phyloP scores from a whole-genome alignment of 2,329 filamentous ascomycete genomes.

The Fusarium goolgardi region DNA sequence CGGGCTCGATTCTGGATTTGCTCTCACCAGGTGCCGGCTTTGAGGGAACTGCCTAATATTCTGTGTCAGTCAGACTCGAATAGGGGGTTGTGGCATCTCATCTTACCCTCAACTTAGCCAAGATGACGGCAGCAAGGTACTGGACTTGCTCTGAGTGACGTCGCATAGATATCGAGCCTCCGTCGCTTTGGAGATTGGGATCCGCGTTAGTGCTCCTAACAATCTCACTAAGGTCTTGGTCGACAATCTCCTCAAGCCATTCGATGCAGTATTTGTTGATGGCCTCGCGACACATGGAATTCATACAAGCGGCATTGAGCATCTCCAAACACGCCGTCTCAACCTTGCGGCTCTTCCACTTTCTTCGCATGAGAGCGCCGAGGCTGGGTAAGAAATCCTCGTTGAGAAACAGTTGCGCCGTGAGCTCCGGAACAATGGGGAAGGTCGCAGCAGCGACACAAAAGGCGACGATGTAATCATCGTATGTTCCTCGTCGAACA shows the following conservation, averaged over 20 bases:
- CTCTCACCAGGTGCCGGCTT: conserved; percentile 55
- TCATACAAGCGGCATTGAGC: conserved; percentile 91
- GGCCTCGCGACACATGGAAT: conserved; percentile 81
- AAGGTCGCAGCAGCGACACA: conserved; percentile 92
- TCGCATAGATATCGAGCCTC: conserved; percentile 69
- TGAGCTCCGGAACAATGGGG: conserved; percentile 81
- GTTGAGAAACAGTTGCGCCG: conserved; percentile 82
- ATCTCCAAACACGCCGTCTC: conserved; percentile 89
- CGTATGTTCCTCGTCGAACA: conserved; percentile 79
- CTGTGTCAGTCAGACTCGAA: conserved; percentile 61
- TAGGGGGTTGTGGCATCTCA: conserved; percentile 23
- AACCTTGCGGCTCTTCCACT: conserved; percentile 85
- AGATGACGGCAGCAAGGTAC: conserved; percentile 76
- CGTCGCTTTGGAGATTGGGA: conserved; percentile 68
- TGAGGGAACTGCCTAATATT: conserved; percentile 66
- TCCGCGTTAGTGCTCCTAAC: conserved; percentile 63
- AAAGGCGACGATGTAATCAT: conserved; percentile 91
- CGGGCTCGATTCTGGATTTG: conserved; percentile 61
- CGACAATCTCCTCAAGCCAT: conserved; percentile 88
- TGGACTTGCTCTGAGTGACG: conserved; percentile 71
- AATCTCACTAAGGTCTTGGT: conserved; percentile 72
- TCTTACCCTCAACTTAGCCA: conserved; percentile 75
- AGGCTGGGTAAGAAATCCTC: conserved; percentile 87
- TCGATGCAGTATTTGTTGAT: conserved; percentile 86
- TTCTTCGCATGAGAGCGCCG: conserved; percentile 79